Base-by-base conservation (phyloP, 2,329 filamentous ascomycete species). In the Venturia aucupariae region DNA sequence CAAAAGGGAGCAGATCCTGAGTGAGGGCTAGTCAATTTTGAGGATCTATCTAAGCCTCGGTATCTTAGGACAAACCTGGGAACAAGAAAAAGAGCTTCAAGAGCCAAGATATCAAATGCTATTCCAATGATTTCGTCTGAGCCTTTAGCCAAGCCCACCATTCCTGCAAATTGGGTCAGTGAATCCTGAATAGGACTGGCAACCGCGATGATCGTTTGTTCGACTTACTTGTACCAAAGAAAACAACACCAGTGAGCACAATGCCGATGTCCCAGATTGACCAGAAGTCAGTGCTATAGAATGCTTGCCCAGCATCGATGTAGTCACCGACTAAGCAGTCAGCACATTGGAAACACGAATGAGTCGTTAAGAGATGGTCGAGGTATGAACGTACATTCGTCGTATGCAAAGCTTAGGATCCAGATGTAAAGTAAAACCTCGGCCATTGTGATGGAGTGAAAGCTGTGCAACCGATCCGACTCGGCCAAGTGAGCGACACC, bases 41-140 rank as follows among this genome's bases (percentile, higher is more conserved):
- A 39, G 8, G 22, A 42, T 17, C 4, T 32, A 22, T 38, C 13
- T 39, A n/a, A 48, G 67, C 62, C 67, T 64, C 44, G 17, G 15
- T 32, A 35, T 22, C 15, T 35, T 57, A 17, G 6, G 8, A 64
- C 73, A 69, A 70, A 81, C 79, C 85, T 80, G 51, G 92, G 92
- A 24, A 96, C 89, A 75, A 97, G 87, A 73, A 97, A 93, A 11
- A 97, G 81, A 0, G 91, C 92, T 74, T 96, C 90, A 17, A 97
- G 80, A 0, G 91, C 88, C 27, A 97, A 79, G n/a, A 97, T 87
- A 71, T 97, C 90, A 73, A 96, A 97, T 0, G 91, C 87, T 3
- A 88, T 80, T 66, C 94, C 88, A 59, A 88, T 88, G n/a, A 90
- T 82, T 19, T 80, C 75, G 11, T 79, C 75, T 67, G 87, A 84